phyloP scores from a whole-genome alignment of 768 basidiomycete species.

The Amanita exitialis region DNA sequence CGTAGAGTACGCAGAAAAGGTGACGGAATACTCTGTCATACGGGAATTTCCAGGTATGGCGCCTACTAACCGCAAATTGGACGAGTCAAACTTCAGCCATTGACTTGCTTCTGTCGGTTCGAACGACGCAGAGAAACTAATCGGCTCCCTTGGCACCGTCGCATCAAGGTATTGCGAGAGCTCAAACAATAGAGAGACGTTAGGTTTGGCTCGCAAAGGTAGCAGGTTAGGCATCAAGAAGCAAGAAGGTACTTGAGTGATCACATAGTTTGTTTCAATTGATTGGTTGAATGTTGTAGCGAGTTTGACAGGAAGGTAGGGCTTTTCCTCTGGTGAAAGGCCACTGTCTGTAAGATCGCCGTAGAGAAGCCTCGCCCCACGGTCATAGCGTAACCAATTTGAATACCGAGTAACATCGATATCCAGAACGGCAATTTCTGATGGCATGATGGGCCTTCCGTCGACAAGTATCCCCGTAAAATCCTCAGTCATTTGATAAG shows the following conservation, averaged over 20 bases:
- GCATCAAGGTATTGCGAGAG: slow-evolving; percentile 50
- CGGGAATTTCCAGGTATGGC: slow-evolving; percentile 39
- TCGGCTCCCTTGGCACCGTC: slow-evolving; percentile 28
- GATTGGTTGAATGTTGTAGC: slow-evolving; percentile 60
- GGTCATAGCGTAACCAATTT: slow-evolving; percentile 56
- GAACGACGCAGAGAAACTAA: slow-evolving; percentile 44
- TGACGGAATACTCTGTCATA: slow-evolving; percentile 32
- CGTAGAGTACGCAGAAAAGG: slow-evolving; percentile 60
- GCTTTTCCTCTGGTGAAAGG: background rate
- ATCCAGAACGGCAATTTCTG: slow-evolving; percentile 43
- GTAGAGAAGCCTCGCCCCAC: slow-evolving; percentile 40
- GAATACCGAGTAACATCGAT: slow-evolving; percentile 50
- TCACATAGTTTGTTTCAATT: slow-evolving; percentile 47
- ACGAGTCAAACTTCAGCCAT: slow-evolving; percentile 46
- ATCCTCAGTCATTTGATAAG: slow-evolving; percentile 43
- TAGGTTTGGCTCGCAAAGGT: slow-evolving; percentile 42
- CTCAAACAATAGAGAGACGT: slow-evolving; percentile 39
- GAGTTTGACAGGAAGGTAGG: slow-evolving; percentile 46
- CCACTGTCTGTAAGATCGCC: slow-evolving; percentile 23
- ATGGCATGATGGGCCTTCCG: slow-evolving; percentile 41
- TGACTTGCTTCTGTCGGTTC: slow-evolving; percentile 37
- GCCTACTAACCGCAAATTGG: slow-evolving; percentile 39
- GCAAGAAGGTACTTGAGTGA: slow-evolving; percentile 64
- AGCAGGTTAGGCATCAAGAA: slow-evolving; percentile 54
- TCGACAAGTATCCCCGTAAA: slow-evolving; percentile 58